Percentiles rank a stretch among this genome's conserved stretches.
Evolutionary conservation across 345 rosid species (phyloP).

Genomic region (Citrus medica): DNA sequence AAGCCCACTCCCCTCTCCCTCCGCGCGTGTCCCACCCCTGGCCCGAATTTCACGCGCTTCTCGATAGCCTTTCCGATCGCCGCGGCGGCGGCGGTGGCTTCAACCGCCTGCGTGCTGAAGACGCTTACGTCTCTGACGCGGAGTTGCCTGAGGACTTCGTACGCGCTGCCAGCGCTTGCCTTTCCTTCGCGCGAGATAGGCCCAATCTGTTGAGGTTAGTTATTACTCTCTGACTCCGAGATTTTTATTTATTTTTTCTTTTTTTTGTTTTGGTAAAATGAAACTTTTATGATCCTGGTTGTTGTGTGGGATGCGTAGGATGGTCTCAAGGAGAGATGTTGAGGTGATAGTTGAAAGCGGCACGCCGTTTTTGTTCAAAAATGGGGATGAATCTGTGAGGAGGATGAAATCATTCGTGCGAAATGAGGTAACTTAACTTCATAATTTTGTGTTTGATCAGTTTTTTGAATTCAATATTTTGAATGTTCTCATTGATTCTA

Average conservation of each 20-base stretch:
- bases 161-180: slow-evolving; percentile 52
- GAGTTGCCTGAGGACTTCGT: slow-evolving; percentile 53
- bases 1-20: slow-evolving; percentile 17
- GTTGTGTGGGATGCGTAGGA: slow-evolving; percentile 30
- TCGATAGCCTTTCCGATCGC: slow-evolving; percentile 31
- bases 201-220: slow-evolving; percentile 51
- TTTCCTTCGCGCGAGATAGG: slow-evolving; percentile 58
- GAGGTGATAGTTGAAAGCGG: slow-evolving; percentile 59
- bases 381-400: slow-evolving; percentile 48
- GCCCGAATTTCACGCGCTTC: slow-evolving; percentile 44
- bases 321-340: slow-evolving; percentile 64
- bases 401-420: slow-evolving; percentile 55
- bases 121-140: slow-evolving; percentile 28
- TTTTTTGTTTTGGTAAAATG: background rate
- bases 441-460: background rate
- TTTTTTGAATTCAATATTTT: background rate
- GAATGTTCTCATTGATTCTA: background rate
- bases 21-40: slow-evolving; percentile 17
- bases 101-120: slow-evolving; percentile 10
- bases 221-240: background rate
- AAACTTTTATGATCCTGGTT: background rate
- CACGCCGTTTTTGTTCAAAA: slow-evolving; percentile 58
- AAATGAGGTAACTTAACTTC: slow-evolving; percentile 28
- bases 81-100: slow-evolving; percentile 40
- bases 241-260: background rate